Evolutionary conservation across 164 flowering plant species (phyloP).

Genomic region (Stephania cephalantha): DNA sequence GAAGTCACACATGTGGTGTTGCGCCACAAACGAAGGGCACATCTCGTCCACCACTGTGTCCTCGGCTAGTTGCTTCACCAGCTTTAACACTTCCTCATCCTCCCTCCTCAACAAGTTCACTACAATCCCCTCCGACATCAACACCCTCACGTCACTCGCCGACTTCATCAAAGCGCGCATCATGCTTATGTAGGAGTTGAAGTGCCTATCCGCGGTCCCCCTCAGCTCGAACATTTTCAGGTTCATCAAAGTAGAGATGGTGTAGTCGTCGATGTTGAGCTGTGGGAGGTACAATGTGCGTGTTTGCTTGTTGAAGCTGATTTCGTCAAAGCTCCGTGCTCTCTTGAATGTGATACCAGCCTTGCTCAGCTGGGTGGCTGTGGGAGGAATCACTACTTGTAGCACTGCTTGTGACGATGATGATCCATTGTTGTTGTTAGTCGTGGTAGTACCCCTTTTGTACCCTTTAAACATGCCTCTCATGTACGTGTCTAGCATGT

Average conservation of each 20-base stretch:
- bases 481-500: conserved; percentile 15
- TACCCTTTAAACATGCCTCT: conserved; percentile 11
- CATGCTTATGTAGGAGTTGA: conserved; percentile 14
- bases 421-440: too few relatives aligned
- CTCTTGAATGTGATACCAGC: conserved; percentile 9
- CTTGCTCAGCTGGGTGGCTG: conserved; percentile 10
- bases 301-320: neutral
- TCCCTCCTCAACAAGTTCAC: conserved; percentile 9
- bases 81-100: conserved; percentile 9
- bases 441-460: too few relatives aligned
- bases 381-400: neutral
- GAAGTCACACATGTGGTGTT: neutral
- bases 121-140: conserved; percentile 4
- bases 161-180: conserved; percentile 16
- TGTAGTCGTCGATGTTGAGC: conserved; percentile 7
- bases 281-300: conserved; percentile 11
- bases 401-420: too few relatives aligned
- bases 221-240: conserved; percentile 16
- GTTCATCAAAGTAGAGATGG: conserved; percentile 11
- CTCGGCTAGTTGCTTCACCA: conserved; percentile 11
- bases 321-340: conserved; percentile 1
- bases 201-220: neutral
- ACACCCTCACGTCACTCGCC: conserved; percentile 11
- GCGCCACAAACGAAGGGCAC: neutral
- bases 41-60: conserved; percentile 8